Evolutionary conservation across 116 monocot species (phyloP).

Genomic region (Zostera marina): DNA sequence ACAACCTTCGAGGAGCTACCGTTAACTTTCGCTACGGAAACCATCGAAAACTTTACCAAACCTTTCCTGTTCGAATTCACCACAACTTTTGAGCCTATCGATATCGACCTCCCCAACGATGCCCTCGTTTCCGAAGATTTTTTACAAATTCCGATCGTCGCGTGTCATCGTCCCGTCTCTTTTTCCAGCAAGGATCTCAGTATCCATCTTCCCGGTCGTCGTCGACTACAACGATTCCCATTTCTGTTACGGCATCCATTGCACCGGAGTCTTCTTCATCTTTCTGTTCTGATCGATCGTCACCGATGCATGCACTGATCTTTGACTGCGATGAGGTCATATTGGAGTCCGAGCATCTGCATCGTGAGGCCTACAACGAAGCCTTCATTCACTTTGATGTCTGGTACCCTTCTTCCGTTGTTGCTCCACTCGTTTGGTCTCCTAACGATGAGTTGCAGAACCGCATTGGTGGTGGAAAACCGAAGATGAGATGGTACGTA

Average conservation of each 20-base stretch:
- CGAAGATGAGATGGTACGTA: constrained; percentile 83
- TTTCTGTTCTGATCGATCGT: neutral
- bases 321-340: constrained; percentile 98
- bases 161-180: too few species aligned
- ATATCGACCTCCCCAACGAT: neutral
- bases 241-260: too few species aligned
- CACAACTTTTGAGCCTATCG: neutral
- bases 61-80: neutral
- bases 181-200: too few species aligned
- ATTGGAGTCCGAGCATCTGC: constrained; percentile 96
- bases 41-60: neutral
- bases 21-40: neutral
- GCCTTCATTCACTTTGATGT: constrained; percentile 76
- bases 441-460: constrained; percentile 83
- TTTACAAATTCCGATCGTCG: too few species aligned
- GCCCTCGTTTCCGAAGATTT: too few species aligned
- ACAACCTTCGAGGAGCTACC: neutral
- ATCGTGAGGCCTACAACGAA: constrained; percentile 94
- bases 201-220: too few species aligned
- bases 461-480: constrained; percentile 86
- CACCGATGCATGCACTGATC: constrained; percentile 37
- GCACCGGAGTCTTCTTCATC: too few species aligned
- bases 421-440: constrained; percentile 32
- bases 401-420: constrained; percentile 36
- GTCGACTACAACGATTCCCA: too few species aligned